Percentiles rank a stretch among this genome's conserved stretches.
Evolutionary conservation across 495 filamentous ascomycete species (phyloP).

Genomic region (Penicillium roqueforti): DNA sequence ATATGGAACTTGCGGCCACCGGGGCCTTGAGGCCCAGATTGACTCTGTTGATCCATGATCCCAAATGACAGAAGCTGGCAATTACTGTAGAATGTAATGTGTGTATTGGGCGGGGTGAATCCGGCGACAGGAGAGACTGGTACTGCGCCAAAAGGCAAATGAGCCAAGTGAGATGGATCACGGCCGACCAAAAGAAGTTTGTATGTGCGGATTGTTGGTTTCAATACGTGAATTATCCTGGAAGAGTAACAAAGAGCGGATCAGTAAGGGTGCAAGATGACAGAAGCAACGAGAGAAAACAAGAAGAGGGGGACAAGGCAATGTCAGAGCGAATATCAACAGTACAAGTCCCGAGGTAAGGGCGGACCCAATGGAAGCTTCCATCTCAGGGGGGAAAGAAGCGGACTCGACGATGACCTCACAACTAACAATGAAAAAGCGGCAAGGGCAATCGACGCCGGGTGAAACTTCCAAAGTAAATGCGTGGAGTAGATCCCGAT

Average conservation of each 20-base stretch:
- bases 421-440: slow-evolving; percentile 6
- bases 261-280: slow-evolving; percentile 21
- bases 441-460: background rate
- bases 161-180: slow-evolving; percentile 21
- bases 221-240: slow-evolving; percentile 31
- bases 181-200: slow-evolving; percentile 24
- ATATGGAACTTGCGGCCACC: slow-evolving; percentile 91
- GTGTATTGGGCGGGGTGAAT: slow-evolving; percentile 12
- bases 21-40: slow-evolving; percentile 72
- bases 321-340: background rate
- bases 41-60: slow-evolving; percentile 81
- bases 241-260: slow-evolving; percentile 22
- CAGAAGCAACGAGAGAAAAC: slow-evolving; percentile 6
- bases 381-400: slow-evolving; percentile 7
- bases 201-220: slow-evolving; percentile 22
- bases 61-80: slow-evolving; percentile 18
- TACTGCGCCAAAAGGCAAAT: slow-evolving; percentile 25
- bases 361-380: slow-evolving; percentile 5
- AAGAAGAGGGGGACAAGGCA: background rate
- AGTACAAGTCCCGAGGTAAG: slow-evolving; percentile 1
- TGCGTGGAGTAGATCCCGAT: background rate
- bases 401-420: slow-evolving; percentile 3
- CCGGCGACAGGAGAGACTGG: slow-evolving; percentile 23
- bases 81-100: slow-evolving; percentile 25
- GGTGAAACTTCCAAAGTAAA: background rate